phyloP scores from a whole-genome alignment of 305 asterid genomes.

The Fraxinus sp. region DNA sequence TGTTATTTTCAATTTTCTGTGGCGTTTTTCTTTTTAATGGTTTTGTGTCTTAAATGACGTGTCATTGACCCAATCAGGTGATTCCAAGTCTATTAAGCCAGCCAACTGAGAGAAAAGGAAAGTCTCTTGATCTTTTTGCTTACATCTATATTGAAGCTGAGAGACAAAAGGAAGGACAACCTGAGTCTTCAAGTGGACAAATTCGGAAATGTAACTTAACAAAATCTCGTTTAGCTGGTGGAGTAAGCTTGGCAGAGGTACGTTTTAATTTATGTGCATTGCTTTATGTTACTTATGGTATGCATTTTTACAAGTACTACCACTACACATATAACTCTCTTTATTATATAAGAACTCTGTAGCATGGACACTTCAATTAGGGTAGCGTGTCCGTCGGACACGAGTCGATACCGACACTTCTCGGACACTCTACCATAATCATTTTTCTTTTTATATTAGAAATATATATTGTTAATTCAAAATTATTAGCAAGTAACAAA shows the following conservation, averaged over 20 bases:
- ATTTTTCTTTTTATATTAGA: too few species aligned
- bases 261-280: constrained; percentile 16
- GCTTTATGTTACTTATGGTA: not conserved
- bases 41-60: not conserved
- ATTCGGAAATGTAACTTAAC: constrained; percentile 68
- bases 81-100: constrained; percentile 61
- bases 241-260: constrained; percentile 71
- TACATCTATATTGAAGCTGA: constrained; percentile 43
- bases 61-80: constrained; percentile 45
- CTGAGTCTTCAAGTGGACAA: constrained; percentile 34
- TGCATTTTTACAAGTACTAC: not conserved
- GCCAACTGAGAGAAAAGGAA: constrained; percentile 37
- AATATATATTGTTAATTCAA: too few species aligned
- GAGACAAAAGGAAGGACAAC: constrained; percentile 27
- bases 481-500: too few species aligned
- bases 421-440: too few species aligned
- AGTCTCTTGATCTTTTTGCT: constrained; percentile 52
- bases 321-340: not conserved
- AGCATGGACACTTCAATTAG: too few species aligned
- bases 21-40: not conserved
- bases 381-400: too few species aligned
- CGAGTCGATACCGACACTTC: too few species aligned
- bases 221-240: constrained; percentile 60
- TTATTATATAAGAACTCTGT: not conserved
- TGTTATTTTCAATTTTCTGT: not conserved